phyloP scores from a whole-genome alignment of 176 grass and related monocot genomes.

The Neostapfia colusana region DNA sequence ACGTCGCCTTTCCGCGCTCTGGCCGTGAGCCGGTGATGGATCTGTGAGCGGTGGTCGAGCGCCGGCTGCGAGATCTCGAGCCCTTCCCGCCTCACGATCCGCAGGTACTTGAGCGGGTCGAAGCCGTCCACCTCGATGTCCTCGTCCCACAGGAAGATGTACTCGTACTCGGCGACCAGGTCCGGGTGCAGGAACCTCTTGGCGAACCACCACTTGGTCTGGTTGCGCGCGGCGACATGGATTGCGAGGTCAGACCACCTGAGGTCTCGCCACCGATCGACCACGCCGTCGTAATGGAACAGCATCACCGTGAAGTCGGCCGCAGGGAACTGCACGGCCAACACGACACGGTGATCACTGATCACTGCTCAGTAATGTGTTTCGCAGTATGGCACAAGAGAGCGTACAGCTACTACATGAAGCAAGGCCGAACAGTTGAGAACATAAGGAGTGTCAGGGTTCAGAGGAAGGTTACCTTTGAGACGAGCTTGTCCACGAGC shows the following conservation, averaged over 20 bases:
- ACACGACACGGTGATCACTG: not conserved
- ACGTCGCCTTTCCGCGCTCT: constrained; percentile 35
- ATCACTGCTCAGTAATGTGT: too few species aligned
- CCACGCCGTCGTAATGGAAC: constrained; percentile 81
- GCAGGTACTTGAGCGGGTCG: constrained; percentile 60
- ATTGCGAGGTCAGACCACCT: constrained; percentile 56
- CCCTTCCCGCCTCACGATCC: constrained; percentile 46
- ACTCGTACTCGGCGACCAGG: constrained; percentile 68
- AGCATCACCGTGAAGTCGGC: constrained; percentile 65
- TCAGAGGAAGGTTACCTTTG: constrained; percentile 39
- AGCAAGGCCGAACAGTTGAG: too few species aligned
- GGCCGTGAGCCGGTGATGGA: constrained; percentile 70
- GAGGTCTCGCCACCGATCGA: constrained; percentile 68
- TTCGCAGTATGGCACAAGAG: too few species aligned
- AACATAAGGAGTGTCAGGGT: too few species aligned
- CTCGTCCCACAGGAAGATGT: constrained; percentile 90
- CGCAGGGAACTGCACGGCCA: constrained; percentile 48
- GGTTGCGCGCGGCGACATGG: constrained; percentile 62
- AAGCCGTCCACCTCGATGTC: constrained; percentile 75
- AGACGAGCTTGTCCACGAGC: constrained; percentile 66
- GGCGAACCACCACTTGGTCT: constrained; percentile 96
- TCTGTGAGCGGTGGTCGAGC: constrained; percentile 60
- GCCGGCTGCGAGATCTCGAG: constrained; percentile 89
- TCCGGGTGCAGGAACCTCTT: constrained; percentile 90
- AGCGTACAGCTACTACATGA: too few species aligned